A percentile compares a stretch with the other conserved stretches of the same genome.
Conservation (phyloP, 805 yeast genomes). For the Sugiyamaella americana region DNA sequence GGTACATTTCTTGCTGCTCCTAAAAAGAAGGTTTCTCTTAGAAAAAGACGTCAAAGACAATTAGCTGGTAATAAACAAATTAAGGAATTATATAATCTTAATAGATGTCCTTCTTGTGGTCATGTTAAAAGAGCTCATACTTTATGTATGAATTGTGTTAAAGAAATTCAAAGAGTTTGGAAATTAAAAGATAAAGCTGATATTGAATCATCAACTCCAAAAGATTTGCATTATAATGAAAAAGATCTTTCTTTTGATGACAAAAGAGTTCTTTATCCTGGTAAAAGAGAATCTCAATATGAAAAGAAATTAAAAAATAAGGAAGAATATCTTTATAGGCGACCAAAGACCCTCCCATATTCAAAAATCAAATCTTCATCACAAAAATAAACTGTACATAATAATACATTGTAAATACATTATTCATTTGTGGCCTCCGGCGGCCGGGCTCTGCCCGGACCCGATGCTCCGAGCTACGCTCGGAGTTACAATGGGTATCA, state of each 20-base stretch:
- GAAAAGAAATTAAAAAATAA: constrained; percentile 43
- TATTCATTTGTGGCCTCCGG: too few species aligned
- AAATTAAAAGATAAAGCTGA: constrained; percentile 32
- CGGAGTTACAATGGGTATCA: too few species aligned
- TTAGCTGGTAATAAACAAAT: constrained; percentile 78
- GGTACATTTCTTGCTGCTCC: constrained; percentile 89
- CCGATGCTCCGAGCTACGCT: too few species aligned
- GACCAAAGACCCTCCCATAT: constrained; percentile 48
- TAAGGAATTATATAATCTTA: constrained; percentile 66
- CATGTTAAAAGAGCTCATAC: constrained; percentile 84
- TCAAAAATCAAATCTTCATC: constrained; percentile 22
- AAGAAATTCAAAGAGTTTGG: constrained; percentile 73
- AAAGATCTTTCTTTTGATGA: constrained; percentile 49
- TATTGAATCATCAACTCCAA: constrained; percentile 8
- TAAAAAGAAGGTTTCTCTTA: constrained; percentile 85
- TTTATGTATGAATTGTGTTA: constrained; percentile 88
- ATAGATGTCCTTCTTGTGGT: constrained; percentile 95
- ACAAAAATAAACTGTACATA: constrained; percentile 20
- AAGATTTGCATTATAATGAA: constrained; percentile 24
- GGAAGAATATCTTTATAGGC: constrained; percentile 49
- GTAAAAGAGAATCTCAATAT: constrained; percentile 47
- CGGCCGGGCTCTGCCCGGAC: too few species aligned
- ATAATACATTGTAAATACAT: too few species aligned
- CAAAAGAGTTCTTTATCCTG: constrained; percentile 65
- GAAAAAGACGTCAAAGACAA: constrained; percentile 76